Percentiles rank a stretch among this genome's conserved stretches.
These are phyloP conservation scores for Cucurbita argyrosperma DNA, from an alignment of 306 rosid genomes.

Conservation along the genomic window DNA sequence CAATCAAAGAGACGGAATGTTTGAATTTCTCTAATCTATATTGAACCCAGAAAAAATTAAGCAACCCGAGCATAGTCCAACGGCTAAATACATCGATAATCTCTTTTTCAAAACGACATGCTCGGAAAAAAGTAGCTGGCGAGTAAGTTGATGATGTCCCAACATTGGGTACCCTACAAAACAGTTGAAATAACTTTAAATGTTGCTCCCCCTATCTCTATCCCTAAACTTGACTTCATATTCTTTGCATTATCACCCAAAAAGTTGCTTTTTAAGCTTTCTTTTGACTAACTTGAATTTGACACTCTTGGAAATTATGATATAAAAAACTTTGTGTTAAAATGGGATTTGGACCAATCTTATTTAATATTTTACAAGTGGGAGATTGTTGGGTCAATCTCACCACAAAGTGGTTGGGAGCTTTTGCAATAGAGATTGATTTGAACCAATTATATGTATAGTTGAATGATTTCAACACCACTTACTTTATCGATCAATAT, in stretches of 20 bases:
- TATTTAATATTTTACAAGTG: slow-evolving; percentile 6
- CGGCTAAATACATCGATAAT: too few species aligned
- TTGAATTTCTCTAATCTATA: too few species aligned
- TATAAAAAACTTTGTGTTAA: background rate
- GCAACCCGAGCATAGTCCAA: too few species aligned
- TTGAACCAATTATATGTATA: slow-evolving; percentile 2
- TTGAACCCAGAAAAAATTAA: too few species aligned
- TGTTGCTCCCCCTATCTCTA: background rate
- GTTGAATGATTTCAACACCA: slow-evolving; percentile 4
- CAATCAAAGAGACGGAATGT: too few species aligned
- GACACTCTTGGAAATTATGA: background rate
- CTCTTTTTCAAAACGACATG: background rate
- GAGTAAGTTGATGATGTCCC: background rate
- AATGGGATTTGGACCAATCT: slow-evolving; percentile 4
- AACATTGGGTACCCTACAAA: background rate
- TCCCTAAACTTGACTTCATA: background rate
- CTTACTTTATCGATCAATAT: background rate
- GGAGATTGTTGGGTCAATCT: background rate
- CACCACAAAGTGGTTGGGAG: slow-evolving; percentile 6
- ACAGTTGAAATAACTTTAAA: background rate
- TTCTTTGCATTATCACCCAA: background rate
- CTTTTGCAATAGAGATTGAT: slow-evolving; percentile 7
- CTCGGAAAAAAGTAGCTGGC: background rate
- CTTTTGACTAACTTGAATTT: background rate
- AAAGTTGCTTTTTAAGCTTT: background rate